These are phyloP conservation scores for Monilinia laxa DNA, from an alignment of 2,329 filamentous ascomycete species.

Conservation along the genomic window DNA sequence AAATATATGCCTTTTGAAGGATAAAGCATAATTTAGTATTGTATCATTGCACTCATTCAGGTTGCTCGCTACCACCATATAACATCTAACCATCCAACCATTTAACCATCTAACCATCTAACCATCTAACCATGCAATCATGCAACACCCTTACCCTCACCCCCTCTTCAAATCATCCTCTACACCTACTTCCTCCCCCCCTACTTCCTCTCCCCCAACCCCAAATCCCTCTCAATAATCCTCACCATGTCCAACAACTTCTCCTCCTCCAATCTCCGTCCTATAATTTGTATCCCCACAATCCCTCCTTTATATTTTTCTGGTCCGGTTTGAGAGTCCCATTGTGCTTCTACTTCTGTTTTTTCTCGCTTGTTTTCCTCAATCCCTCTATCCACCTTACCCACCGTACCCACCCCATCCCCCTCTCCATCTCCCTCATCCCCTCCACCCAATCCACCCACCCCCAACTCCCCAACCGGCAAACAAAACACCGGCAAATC, in stretches of 20 bases:
- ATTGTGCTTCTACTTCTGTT: not conserved
- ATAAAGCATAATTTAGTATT: too few species aligned
- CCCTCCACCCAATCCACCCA: constrained; percentile 5
- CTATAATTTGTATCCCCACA: constrained; percentile 54
- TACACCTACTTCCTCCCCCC: too few species aligned
- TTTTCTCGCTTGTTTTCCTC: not conserved
- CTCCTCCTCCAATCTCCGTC: constrained; percentile 54
- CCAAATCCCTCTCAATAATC: constrained; percentile 34
- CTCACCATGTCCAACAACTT: constrained; percentile 45
- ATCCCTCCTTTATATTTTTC: constrained; percentile 46
- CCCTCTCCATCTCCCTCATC: not conserved
- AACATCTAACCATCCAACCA: too few species aligned
- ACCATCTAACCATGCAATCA: too few species aligned
- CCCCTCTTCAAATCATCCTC: too few species aligned
- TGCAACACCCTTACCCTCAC: too few species aligned
- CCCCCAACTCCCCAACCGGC: not conserved
- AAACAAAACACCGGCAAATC: constrained; percentile 24
- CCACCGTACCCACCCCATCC: not conserved
- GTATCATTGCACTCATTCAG: too few species aligned
- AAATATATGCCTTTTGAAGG: too few species aligned
- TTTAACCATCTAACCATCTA: too few species aligned
- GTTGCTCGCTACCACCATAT: too few species aligned
- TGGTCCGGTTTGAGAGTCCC: not conserved
- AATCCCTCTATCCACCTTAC: too few species aligned
- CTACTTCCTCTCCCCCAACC: not conserved